Evolutionary conservation across 2,329 filamentous ascomycete genomes (phyloP).

Genomic region (Aschersonia sp.): DNA sequence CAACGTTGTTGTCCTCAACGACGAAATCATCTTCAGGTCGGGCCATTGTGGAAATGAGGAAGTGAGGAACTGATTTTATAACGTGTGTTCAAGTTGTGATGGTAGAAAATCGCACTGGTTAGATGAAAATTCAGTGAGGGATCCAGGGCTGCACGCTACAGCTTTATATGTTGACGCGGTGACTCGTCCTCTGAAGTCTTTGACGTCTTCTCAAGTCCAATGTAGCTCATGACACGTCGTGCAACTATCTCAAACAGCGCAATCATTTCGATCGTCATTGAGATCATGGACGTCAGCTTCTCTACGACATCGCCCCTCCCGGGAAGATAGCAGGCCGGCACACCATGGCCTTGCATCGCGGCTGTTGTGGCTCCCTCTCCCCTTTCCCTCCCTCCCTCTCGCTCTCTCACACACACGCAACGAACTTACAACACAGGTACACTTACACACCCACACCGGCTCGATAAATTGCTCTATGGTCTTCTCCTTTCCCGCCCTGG

Average conservation of each 20-base stretch:
- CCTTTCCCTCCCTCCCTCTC: too few species aligned
- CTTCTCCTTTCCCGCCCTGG: too few species aligned
- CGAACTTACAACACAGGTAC: too few species aligned
- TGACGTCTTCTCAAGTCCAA: not conserved
- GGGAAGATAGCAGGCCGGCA: not conserved
- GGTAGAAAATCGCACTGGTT: not conserved
- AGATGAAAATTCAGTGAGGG: not conserved
- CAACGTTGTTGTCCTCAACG: not conserved
- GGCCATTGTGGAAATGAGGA: not conserved
- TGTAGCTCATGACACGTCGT: not conserved
- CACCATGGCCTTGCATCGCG: too few species aligned
- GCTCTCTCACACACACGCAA: too few species aligned
- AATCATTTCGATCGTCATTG: not conserved
- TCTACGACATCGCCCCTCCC: not conserved
- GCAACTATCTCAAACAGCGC: not conserved
- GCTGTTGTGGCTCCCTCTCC: too few species aligned
- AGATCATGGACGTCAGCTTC: not conserved
- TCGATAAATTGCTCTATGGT: too few species aligned
- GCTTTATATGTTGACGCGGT: too few species aligned
- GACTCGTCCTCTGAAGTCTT: not conserved
- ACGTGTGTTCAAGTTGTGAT: too few species aligned
- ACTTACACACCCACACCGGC: too few species aligned
- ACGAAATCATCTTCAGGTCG: conserved; percentile 1
- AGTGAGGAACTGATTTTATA: too few species aligned
- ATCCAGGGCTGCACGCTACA: too few species aligned